Base-by-base conservation (phyloP, 805 yeast genomes). In the Kockiozyma suomiensis region DNA sequence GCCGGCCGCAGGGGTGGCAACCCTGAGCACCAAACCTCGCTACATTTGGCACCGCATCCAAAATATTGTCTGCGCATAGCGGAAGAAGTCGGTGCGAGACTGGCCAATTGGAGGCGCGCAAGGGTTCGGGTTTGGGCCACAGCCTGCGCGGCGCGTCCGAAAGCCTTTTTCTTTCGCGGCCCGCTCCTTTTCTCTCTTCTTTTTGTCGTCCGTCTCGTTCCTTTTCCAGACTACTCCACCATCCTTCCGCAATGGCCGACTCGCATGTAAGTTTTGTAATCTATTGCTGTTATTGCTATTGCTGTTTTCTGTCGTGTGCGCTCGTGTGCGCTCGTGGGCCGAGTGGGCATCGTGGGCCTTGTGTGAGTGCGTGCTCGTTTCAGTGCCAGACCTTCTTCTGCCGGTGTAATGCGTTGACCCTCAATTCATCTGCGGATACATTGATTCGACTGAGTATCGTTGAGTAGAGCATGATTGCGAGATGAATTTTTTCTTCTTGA, bases 171-270 rank as follows among this genome's bases (percentile, higher is more conserved):
- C 35, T 48, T 32, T 23, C 25, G 49, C 41, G 42, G 59, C 38
- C 54, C 45, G 28, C 50, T 45, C 52, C 38, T 38, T 46, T 46
- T 37, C 50, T 56, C 23, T 49, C 17, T 56, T 49, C 54, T 55
- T 23, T 46, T 41, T 38, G 10, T 41, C 46, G 50, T 40, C 59
- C 43, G 46, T 23, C 32, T 49, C 42, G 33, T 30, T 32, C 46
- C 30, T 51, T 15, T 25, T 38, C 23, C 48, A 19, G 30, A 26
- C 52, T 32, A 25, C 41, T 43, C 50, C 26, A 42, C n/a, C n/a
- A n/a, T 42, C 45, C 49, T 4, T 49, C 17, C 59, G 38, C 54
- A 56, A 56, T 56, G 59, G 55, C 55, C 41, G 59, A 56, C 59
- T 49, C 55, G 50, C 59, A 56, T 43, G 59, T 56, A 49, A 40